Evolutionary conservation across 2,329 filamentous ascomycete species (phyloP).

Genomic region (Akanthomyces uredinophilus): DNA sequence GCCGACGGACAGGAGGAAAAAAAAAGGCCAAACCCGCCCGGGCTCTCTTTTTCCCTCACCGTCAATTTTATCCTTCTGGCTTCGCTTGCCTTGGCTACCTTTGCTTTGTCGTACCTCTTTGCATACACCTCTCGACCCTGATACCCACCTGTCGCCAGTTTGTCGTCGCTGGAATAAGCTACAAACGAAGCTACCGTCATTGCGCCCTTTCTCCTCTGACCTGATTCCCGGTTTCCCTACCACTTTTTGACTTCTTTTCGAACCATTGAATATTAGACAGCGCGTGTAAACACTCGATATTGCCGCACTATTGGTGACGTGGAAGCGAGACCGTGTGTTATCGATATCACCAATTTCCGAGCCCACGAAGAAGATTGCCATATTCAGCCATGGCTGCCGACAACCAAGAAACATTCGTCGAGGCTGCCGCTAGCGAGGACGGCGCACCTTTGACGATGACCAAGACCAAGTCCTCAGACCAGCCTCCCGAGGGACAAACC

Average conservation of each 20-base stretch:
- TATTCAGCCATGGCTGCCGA: slow-evolving; percentile 25
- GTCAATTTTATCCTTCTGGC: background rate
- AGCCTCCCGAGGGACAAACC: slow-evolving; percentile 38
- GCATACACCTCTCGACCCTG: background rate
- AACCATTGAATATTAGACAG: background rate
- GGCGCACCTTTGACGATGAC: slow-evolving; percentile 15
- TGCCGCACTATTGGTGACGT: background rate
- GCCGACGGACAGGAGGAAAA: background rate
- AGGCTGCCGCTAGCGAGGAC: slow-evolving; percentile 19
- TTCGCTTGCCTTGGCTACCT: background rate
- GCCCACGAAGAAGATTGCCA: background rate
- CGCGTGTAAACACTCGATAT: background rate
- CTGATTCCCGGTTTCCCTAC: background rate
- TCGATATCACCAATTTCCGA: background rate
- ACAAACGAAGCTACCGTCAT: background rate
- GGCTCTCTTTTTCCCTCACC: background rate
- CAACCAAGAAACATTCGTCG: slow-evolving; percentile 21
- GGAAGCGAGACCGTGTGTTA: background rate
- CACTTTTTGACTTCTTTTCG: background rate
- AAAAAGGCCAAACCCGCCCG: background rate
- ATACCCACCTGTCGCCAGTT: background rate
- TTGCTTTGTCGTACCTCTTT: background rate
- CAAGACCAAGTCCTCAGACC: slow-evolving; percentile 18
- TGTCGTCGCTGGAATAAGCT: background rate
- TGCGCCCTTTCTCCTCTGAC: background rate